Conservation (phyloP, 2,329 filamentous ascomycete genomes). For the Aspergillus clavatus region DNA sequence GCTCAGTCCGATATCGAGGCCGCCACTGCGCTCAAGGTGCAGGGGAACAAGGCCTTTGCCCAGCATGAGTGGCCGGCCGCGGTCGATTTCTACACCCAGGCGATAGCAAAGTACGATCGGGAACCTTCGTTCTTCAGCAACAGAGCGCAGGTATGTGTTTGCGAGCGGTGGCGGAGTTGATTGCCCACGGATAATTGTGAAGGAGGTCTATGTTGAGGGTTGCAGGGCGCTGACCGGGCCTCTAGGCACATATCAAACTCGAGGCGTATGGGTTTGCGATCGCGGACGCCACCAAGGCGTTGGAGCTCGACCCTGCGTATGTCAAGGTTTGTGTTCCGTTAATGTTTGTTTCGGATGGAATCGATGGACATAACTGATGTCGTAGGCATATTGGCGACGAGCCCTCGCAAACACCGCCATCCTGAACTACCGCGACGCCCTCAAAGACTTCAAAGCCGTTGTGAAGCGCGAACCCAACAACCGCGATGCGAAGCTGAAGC, state of each 20-base stretch:
- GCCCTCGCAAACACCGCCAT: conserved; percentile 90
- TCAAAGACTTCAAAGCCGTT: conserved; percentile 88
- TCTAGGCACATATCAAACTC: conserved; percentile 85
- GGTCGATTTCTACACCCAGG: conserved; percentile 77
- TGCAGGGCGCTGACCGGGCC: too few relatives aligned
- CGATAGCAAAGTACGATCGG: conserved; percentile 75
- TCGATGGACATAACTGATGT: background rate
- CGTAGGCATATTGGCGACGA: conserved; percentile 88
- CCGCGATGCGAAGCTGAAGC: conserved; percentile 84
- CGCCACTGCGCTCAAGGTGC: conserved; percentile 80
- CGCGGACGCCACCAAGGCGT: conserved; percentile 81
- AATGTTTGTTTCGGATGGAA: background rate
- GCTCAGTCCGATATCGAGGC: conserved; percentile 52
- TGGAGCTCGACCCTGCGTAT: conserved; percentile 82
- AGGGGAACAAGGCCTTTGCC: conserved; percentile 90
- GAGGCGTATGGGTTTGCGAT: conserved; percentile 94
- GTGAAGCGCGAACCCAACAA: conserved; percentile 81
- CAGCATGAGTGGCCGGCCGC: conserved; percentile 80
- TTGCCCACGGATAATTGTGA: conserved; percentile 31
- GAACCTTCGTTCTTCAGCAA: conserved; percentile 93
- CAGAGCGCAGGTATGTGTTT: conserved; percentile 76
- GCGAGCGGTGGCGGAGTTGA: conserved; percentile 14
- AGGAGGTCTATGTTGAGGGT: too few relatives aligned
- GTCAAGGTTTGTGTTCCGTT: conserved; percentile 64
- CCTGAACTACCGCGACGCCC: conserved; percentile 77